Percentiles rank a stretch among this genome's conserved stretches.
These are phyloP conservation scores for Tubosaeta sp. DNA, from an alignment of 768 basidiomycete genomes.

Conservation along the genomic window DNA sequence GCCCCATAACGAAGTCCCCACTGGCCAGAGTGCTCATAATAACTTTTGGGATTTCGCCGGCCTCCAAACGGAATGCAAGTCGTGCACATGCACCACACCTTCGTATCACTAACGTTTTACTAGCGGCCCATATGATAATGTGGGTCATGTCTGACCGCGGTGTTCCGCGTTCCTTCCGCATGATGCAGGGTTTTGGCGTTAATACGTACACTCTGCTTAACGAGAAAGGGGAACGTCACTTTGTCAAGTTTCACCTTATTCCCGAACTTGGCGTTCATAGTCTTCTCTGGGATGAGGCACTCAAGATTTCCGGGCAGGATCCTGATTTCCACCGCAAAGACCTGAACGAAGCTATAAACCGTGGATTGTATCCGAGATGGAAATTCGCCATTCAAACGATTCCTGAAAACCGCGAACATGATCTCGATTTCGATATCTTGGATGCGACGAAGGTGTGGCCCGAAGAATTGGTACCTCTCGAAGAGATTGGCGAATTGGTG, in stretches of 20 bases:
- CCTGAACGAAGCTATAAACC: slow-evolving; percentile 75
- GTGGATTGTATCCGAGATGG: slow-evolving; percentile 71
- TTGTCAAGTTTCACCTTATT: slow-evolving; percentile 87
- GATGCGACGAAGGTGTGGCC: slow-evolving; percentile 88
- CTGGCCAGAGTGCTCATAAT: slow-evolving; percentile 69
- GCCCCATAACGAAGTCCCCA: slow-evolving; percentile 76
- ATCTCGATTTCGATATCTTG: slow-evolving; percentile 84
- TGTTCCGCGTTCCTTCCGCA: slow-evolving; percentile 80
- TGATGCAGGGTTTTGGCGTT: slow-evolving; percentile 89
- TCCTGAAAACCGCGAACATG: slow-evolving; percentile 66
- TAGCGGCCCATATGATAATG: slow-evolving; percentile 70
- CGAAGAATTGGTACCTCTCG: slow-evolving; percentile 72
- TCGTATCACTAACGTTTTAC: slow-evolving; percentile 14
- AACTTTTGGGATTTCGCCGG: slow-evolving; percentile 86
- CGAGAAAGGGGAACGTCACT: slow-evolving; percentile 57
- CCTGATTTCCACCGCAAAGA: slow-evolving; percentile 91
- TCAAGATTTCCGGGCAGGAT: slow-evolving; percentile 80
- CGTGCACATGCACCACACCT: neutral
- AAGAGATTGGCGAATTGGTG: slow-evolving; percentile 72
- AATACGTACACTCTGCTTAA: slow-evolving; percentile 82
- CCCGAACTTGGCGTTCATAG: slow-evolving; percentile 81
- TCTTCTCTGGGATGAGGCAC: slow-evolving; percentile 84
- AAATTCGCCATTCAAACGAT: slow-evolving; percentile 66
- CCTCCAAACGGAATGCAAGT: slow-evolving; percentile 59
- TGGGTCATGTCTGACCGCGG: slow-evolving; percentile 85